A percentile compares a stretch with the other conserved stretches of the same genome.
These are phyloP conservation scores for Yamadazyma epiphylla DNA, from an alignment of 1,139 yeast genomes.

Conservation along the genomic window DNA sequence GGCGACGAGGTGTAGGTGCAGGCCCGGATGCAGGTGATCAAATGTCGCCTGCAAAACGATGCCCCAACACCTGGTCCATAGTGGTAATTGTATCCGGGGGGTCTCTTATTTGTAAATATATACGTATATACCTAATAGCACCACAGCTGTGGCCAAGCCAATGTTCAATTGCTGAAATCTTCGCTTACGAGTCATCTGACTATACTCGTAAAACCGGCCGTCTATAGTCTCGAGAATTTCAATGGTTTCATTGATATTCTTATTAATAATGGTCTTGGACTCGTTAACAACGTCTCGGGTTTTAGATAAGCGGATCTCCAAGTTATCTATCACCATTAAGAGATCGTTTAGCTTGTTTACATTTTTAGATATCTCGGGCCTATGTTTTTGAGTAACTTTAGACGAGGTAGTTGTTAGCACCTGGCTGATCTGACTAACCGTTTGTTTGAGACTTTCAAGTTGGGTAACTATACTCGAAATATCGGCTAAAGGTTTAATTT, in stretches of 20 bases:
- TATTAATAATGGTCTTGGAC: constrained; percentile 24
- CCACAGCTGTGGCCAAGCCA: constrained; percentile 17
- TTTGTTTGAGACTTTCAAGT: constrained; percentile 4
- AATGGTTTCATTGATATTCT: constrained; percentile 27
- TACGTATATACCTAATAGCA: constrained; percentile 19
- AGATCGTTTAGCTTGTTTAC: constrained; percentile 28
- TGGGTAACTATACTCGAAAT: constrained; percentile 7
- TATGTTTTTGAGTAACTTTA: constrained; percentile 18
- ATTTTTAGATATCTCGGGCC: constrained; percentile 23
- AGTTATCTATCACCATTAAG: constrained; percentile 19
- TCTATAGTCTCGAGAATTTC: constrained; percentile 32
- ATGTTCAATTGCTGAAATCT: constrained; percentile 27
- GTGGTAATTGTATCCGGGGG: too few species aligned
- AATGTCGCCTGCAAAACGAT: too few species aligned
- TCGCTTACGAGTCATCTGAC: constrained; percentile 20
- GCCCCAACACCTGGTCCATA: too few species aligned
- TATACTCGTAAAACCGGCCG: constrained; percentile 22
- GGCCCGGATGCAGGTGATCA: too few species aligned
- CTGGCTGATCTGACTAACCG: constrained; percentile 9
- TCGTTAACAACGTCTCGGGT: constrained; percentile 22
- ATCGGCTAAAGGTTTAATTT: constrained; percentile 4
- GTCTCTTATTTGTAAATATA: constrained; percentile 6
- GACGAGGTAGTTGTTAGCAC: constrained; percentile 3
- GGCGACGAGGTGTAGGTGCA: too few species aligned
- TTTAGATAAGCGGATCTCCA: constrained; percentile 25